Conservation (phyloP, 257 asterid species). For the Verbascum thapsus region DNA sequence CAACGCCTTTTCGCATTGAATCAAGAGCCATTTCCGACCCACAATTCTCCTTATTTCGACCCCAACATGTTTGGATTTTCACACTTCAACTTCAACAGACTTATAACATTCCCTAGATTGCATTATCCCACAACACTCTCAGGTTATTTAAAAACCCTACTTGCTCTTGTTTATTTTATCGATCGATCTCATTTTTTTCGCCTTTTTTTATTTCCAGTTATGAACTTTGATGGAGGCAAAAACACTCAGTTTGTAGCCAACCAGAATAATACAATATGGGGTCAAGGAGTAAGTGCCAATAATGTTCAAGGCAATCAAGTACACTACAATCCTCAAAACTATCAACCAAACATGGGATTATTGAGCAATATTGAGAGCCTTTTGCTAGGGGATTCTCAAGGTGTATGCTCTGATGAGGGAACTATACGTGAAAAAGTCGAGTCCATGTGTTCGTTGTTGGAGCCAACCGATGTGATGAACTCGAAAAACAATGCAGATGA, state of each 20-base stretch:
- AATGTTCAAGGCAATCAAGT: slow-evolving; percentile 1
- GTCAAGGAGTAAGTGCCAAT: slow-evolving; percentile 23
- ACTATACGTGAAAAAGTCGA: background rate
- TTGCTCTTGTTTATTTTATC: background rate
- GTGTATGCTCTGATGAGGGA: background rate
- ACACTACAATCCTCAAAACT: background rate
- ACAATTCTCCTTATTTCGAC: slow-evolving; percentile 45
- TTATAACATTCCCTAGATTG: background rate
- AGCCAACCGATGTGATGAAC: background rate
- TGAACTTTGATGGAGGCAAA: slow-evolving; percentile 17
- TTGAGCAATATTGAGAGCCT: slow-evolving; percentile 22
- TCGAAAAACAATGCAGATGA: background rate
- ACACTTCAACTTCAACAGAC: background rate
- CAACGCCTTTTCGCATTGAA: slow-evolving; percentile 37
- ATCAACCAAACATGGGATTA: background rate
- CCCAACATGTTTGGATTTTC: slow-evolving; percentile 20
- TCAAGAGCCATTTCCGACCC: slow-evolving; percentile 50
- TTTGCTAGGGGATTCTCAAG: slow-evolving; percentile 25
- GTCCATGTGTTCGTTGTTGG: slow-evolving; percentile 4
- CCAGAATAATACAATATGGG: slow-evolving; percentile 23
- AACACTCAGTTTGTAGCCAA: background rate
- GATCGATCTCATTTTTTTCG: background rate
- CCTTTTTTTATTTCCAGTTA: slow-evolving; percentile 8
- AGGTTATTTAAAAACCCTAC: slow-evolving; percentile 31
- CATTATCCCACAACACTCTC: slow-evolving; percentile 25